Percentiles rank a stretch among this genome's conserved stretches.
phyloP scores from a whole-genome alignment of 106 monocot species.

The Ottelia alismoides region DNA sequence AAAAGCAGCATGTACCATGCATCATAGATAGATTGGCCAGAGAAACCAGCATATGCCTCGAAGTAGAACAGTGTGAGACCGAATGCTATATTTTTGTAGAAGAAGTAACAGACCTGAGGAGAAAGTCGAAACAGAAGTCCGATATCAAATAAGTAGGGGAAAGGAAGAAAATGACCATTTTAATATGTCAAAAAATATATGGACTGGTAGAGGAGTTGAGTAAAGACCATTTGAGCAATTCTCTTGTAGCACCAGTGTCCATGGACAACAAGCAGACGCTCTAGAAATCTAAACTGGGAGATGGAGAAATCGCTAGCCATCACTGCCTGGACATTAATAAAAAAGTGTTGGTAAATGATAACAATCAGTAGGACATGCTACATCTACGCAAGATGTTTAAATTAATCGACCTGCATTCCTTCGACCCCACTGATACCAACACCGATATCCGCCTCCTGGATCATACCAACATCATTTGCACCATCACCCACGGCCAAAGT shows the following conservation, averaged over 20 bases:
- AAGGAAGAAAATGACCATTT: no score
- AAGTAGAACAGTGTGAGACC: constrained; percentile 80
- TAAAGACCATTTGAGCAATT: constrained; percentile 68
- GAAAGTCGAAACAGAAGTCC: neutral
- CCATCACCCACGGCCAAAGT: constrained; percentile 71
- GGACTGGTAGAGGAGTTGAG: no score
- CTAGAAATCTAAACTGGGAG: constrained; percentile 61
- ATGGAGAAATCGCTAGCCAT: constrained; percentile 81
- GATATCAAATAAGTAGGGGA: no score
- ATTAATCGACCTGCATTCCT: constrained; percentile 85
- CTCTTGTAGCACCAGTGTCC: constrained; percentile 82
- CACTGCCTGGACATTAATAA: no score
- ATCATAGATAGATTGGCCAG: constrained; percentile 68
- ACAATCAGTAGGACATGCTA: no score
- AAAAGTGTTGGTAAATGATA: no score
- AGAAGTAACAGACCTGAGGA: constrained; percentile 66
- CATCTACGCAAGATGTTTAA: no score
- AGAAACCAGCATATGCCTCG: constrained; percentile 64
- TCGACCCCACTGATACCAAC: constrained; percentile 77
- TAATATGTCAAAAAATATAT: no score
- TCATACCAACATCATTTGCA: constrained; percentile 82
- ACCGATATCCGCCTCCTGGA: constrained; percentile 84
- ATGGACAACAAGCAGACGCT: constrained; percentile 66
- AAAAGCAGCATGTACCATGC: constrained; percentile 80
- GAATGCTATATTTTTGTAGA: constrained; percentile 74